Base-by-base conservation (phyloP, 176 grass and related monocot genomes). In the Luzula sylvatica region DNA sequence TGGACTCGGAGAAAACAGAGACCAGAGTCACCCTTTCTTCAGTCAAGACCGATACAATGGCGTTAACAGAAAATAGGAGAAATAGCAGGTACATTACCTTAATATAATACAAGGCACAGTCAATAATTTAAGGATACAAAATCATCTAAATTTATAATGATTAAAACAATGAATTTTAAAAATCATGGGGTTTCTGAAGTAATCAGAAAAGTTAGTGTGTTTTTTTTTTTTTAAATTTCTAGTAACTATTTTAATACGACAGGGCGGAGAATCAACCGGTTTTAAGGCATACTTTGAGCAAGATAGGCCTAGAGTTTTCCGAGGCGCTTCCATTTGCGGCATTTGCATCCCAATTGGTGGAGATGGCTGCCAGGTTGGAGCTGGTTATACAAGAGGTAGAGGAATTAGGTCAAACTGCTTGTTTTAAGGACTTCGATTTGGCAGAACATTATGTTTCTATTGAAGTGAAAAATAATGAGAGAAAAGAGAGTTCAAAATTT, bases 311-410 rank as follows among this genome's bases (percentile, higher is more conserved):
- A 1, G 90, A 89, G 64, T 89, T 96, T 39, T 96, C 84, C 1
- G 68, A 96, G 52, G 90, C 90, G 21, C 81, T 96, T 3, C 84
- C 90, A 19, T 89, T 89, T 45, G 81, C 90, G 8, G 90, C 90
- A 17, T 96, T 96, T 55, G 84, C 90, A 14, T 83, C 84, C 30
- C 46, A 88, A 66, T 45, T 96, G 40, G 90, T 96, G 49, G 90
- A 96, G 69, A 96, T 89, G 90, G 84, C 78, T 35, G 81, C 80
- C 2, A 71, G 90, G 61, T 56, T 86, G 45, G 84, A 96, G 63
- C 59, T 86, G n/a, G 81, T 96, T 27, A 96, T 96, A 11, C 83
- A 96, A 54, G 90, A 79, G 56, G 84, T 96, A 5, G 76, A 86
- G 59, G 69, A 82, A 55, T 70, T 96, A 44, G 77, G 73, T 48